Evolutionary conservation across 2,329 filamentous ascomycete genomes (phyloP).

Genomic region (Rutstroemia sp.): DNA sequence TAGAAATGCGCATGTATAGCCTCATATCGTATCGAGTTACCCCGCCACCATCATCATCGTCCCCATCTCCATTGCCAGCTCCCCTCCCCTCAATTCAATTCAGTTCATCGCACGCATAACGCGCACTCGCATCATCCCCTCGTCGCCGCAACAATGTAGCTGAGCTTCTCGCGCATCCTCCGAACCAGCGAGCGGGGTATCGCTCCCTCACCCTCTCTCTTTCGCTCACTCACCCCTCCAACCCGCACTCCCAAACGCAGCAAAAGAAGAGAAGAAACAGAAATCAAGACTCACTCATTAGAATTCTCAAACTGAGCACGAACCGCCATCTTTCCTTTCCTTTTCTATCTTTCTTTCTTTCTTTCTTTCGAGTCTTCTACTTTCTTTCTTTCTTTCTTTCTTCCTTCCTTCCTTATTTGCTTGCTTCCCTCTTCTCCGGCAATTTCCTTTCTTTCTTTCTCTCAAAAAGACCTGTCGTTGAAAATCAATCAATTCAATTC

Average conservation of each 20-base stretch:
- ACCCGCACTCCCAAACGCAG: neutral
- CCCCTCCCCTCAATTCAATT: neutral
- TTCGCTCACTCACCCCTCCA: neutral
- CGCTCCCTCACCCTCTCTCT: neutral
- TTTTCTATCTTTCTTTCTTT: neutral
- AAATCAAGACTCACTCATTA: constrained; percentile 61
- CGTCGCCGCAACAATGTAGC: too few relatives aligned
- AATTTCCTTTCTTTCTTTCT: too few relatives aligned
- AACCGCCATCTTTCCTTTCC: constrained; percentile 51
- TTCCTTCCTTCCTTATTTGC: too few relatives aligned
- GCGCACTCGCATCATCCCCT: too few relatives aligned
- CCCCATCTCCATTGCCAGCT: neutral
- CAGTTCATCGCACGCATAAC: neutral
- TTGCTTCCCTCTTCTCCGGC: neutral
- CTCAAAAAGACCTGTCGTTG: too few relatives aligned
- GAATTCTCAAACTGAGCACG: constrained; percentile 81
- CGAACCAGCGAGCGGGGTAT: too few relatives aligned
- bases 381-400: neutral
- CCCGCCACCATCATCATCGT: neutral
- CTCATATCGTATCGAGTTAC: too few relatives aligned
- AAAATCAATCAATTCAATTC: too few relatives aligned
- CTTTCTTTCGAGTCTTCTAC: neutral
- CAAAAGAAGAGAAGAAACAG: constrained; percentile 8
- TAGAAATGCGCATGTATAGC: too few relatives aligned
- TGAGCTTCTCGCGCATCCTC: too few relatives aligned